Base-by-base conservation (phyloP, 2,329 filamentous ascomycete genomes). In the Fusarium vanettenii region DNA sequence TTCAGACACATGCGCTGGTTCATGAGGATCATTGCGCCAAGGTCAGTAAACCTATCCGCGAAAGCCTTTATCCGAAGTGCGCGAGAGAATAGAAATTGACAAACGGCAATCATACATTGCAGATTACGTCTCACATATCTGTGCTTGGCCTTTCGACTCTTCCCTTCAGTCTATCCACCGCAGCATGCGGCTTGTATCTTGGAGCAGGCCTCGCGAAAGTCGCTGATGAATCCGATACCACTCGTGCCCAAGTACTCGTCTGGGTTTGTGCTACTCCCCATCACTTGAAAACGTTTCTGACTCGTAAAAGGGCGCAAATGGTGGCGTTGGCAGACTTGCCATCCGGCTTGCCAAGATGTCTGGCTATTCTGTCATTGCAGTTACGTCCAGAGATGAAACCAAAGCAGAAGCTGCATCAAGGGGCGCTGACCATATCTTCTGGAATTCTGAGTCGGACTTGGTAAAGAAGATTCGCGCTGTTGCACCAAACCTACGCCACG, bases 201-300 rank as follows among this genome's bases (percentile, higher is more conserved):
- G 16, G 37, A 10, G 16, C 16, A n/a, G 16, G 37, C 37, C 37
- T 39, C 37, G 37, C 37, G 37, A 39, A 39, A 10, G 37, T 39
- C 16, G 37, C 16, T 1, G 37, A n/a, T 5, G 8, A 39, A n/a
- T 9, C 37, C 2, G 37, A 39, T 10, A 39, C 37, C 8, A 39
- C 37, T n/a, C 16, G 7, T 39, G 2, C 7, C 4, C 37, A 39
- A 18, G 16, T 39, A n/a, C 37, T 39, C 8, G n/a, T 39, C 8
- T 39, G 16, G 37, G 37, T 39, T 39, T 8, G 37, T 39, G 8
- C 1, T n/a, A 10, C 4, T n/a, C 35, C 16, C 4, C 16, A 8
- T 39, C 8, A n/a, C 2, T 9, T 2, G 16, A 9, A 0, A 39
- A n/a, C 4, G 4, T 0, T n/a, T n/a, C 37, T 39, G 37, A 39